Base-by-base conservation (phyloP, 306 rosid species). In the Vicia sativa region DNA sequence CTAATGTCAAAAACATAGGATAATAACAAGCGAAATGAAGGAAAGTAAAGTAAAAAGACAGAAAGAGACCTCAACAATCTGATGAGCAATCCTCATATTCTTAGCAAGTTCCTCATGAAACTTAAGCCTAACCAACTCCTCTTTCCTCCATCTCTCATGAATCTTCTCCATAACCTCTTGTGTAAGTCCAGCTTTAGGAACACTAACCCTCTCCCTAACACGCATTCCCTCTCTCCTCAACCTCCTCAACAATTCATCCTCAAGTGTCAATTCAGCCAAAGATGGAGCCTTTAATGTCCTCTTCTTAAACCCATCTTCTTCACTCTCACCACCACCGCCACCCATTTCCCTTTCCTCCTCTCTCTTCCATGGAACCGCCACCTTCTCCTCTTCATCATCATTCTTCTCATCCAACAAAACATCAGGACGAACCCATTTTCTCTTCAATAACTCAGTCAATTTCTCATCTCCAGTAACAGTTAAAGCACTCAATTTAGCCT, bases 81-180 rank as follows among this genome's bases (percentile, higher is more conserved):
- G 83, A 48, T 95, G 99, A 14, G 95, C 99, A 9, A 85, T 84
- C 82, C 79, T 90, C 99, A 95, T 95, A 70, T 93, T 93, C 37
- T 73, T 71, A 0, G 99, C 99, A 59, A 95, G 95, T 8, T 78
- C 95, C 85, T 95, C 99, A 64, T 95, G 96, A 65, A 95, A 95
- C 83, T 95, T 95, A 73, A 95, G 99, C 82, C 99, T 84, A 14
- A 88, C 97, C 71, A 95, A 43, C 83, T 95, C 96, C 73, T 88
- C 89, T 85, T 78, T 95, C 82, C 87, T 85, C 99, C 99, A 95
- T 19, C 69, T 85, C 7, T 78, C 84, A 28, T 90, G 96, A 85
- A 95, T 88, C 78, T 95, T 95, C 61, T 90, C 96, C 43, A 95
- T 76, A 29, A 95, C 99, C 10, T 83, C 92, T 74, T 83, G 86